Percentiles rank a stretch among this genome's conserved stretches.
Conservation (phyloP, 345 rosid species). For the Eucalyptus rudis region DNA sequence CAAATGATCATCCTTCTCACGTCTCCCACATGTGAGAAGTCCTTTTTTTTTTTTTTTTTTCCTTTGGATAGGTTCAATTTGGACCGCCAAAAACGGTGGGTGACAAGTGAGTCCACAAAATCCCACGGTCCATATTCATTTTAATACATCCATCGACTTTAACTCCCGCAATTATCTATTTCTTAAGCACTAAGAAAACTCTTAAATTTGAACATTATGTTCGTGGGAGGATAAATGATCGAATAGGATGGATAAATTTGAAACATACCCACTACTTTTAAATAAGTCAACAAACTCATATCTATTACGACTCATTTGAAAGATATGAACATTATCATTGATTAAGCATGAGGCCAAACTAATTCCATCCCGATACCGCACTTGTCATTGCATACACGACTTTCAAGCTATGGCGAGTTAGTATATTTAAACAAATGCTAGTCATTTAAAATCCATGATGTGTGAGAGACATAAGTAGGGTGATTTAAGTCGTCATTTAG, state of each 20-base stretch:
- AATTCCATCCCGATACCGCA: fast-evolving
- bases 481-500: neutral
- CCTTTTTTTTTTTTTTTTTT: neutral
- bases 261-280: neutral
- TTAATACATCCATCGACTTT: neutral
- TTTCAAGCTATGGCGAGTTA: neutral
- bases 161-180: neutral
- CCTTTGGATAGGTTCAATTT: too few species aligned
- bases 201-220: neutral
- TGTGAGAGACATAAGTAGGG: neutral
- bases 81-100: neutral
- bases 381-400: neutral
- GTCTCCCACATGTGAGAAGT: neutral
- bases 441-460: neutral
- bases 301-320: neutral
- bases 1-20: too few species aligned
- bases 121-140: neutral
- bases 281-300: neutral
- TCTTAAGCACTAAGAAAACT: neutral
- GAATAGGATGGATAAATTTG: too few species aligned
- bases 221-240: too few species aligned
- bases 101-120: neutral
- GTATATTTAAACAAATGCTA: neutral
- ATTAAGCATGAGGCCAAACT: neutral
- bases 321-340: neutral